These are phyloP conservation scores for Phytophthora europaea DNA, from an alignment of 352 stramenopile species.

Conservation along the genomic window DNA sequence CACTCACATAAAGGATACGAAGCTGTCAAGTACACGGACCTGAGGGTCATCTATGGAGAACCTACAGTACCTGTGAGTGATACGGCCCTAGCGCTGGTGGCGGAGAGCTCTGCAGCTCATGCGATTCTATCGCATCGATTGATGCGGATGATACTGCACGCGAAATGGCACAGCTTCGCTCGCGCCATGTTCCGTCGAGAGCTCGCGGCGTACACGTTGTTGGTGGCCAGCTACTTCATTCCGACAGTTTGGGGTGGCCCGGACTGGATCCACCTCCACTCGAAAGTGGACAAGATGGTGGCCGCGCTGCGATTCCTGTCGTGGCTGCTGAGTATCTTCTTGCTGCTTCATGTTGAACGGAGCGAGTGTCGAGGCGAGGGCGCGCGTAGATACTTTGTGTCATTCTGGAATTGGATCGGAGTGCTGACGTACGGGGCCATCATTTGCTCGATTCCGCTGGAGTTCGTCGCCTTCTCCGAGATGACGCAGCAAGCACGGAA, in stretches of 20 bases:
- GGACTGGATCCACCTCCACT: slow-evolving; percentile 54
- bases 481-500: slow-evolving; percentile 47
- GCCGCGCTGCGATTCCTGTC: slow-evolving; percentile 47
- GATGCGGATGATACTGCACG: slow-evolving; percentile 58
- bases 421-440: slow-evolving; percentile 56
- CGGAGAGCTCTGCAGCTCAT: slow-evolving; percentile 50
- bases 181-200: slow-evolving; percentile 59
- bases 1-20: slow-evolving; percentile 42
- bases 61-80: slow-evolving; percentile 54
- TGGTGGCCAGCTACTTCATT: slow-evolving; percentile 66
- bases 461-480: slow-evolving; percentile 45
- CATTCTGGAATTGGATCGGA: slow-evolving; percentile 75
- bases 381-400: slow-evolving; percentile 58
- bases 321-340: slow-evolving; percentile 63
- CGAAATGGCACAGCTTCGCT: slow-evolving; percentile 76
- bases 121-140: slow-evolving; percentile 65
- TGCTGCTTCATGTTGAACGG: slow-evolving; percentile 61
- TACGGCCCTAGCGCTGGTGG: slow-evolving; percentile 57
- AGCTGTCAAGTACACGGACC: slow-evolving; percentile 61
- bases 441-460: slow-evolving; percentile 61
- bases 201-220: slow-evolving; percentile 55
- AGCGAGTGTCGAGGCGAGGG: slow-evolving; percentile 58
- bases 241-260: slow-evolving; percentile 66
- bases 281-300: slow-evolving; percentile 58
- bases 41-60: slow-evolving; percentile 61